Evolutionary conservation across 2,329 filamentous ascomycete species (phyloP), one percentile per base, ranked within the genome.

Genomic region (Stemphylium beticola): DNA sequence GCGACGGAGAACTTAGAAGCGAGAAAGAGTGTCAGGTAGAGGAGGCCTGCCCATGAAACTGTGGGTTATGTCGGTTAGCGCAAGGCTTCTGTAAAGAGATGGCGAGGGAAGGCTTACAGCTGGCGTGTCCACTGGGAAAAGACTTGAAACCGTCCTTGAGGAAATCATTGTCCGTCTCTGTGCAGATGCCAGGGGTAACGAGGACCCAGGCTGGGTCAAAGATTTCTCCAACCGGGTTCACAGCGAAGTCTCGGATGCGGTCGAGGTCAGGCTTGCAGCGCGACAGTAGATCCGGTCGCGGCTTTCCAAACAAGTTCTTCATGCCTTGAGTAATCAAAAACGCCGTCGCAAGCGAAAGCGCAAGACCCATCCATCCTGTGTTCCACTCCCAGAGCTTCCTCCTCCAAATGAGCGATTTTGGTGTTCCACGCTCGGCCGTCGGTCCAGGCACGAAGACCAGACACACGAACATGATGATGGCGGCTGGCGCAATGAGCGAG

Each of bases 311-410:
- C 2, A 89, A 64, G 49, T 84, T 91, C 82, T 97, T 97, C 82
- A 96, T 86, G 45, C 89, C 90, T 65, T 91, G 87, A 0, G 92
- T 93, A 66, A 96, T 86, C 75, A 95, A 86, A 79, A 90, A 96
- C 4, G 89, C 84, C 2, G 85, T 81, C 2, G 87, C 86, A 9
- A 92, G 79, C 2, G 90, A 86, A 15, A 96, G 80, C 0, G 82
- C 90, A 2, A 96, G 82, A 0, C 93, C 93, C 67, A 96, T 85
- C 86, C 89, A 91, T 54, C 91, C 92, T 2, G 86, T 87, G 71
- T 97, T 92, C 73, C 91, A 87, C 74, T 97, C 93, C 92, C 93
- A 97, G 1, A 96, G 74, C 77, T 95, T 96, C 61, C 91, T 84
- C 71, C 85, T 85, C 87, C 91, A 92, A 39, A 93, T 81, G 49